These are phyloP conservation scores for Bryoerythrophyllum caledonicum DNA, from an alignment of 225 moss, liverwort and hornwort genomes.

Conservation along the genomic window DNA sequence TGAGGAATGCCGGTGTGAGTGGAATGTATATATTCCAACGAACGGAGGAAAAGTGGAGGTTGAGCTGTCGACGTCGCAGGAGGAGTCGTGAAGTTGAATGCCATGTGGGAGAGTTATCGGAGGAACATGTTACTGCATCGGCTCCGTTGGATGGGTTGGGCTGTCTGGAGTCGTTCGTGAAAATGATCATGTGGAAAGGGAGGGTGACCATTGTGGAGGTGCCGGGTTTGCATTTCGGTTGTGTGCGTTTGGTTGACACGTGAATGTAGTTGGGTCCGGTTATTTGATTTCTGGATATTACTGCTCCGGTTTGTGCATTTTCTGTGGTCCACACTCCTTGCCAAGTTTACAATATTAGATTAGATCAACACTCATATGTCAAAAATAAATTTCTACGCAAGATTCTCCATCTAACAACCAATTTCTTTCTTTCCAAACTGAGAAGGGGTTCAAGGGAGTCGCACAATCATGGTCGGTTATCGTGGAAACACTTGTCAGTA, in stretches of 20 bases:
- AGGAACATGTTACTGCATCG: slow-evolving; percentile 26
- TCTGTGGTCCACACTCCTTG: not conserved
- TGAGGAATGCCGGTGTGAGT: accelerated
- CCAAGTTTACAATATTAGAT: not conserved
- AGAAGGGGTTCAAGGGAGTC: no score
- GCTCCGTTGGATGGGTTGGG: slow-evolving; percentile 4
- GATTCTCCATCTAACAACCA: no score
- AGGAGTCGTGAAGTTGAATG: not conserved
- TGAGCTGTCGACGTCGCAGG: slow-evolving; percentile 16
- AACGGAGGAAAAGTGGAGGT: slow-evolving; percentile 4
- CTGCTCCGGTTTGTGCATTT: not conserved
- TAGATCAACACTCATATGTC: no score
- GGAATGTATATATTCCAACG: not conserved
- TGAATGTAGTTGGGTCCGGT: not conserved
- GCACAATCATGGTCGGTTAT: no score
- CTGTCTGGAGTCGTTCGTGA: not conserved
- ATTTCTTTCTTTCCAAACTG: no score
- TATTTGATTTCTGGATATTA: not conserved
- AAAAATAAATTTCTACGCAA: no score
- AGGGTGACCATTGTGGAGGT: slow-evolving; percentile 14
- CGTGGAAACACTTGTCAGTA: no score
- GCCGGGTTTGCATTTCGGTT: slow-evolving; percentile 1
- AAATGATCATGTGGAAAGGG: not conserved
- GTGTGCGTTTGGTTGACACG: slow-evolving; percentile 9
- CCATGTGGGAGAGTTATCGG: slow-evolving; percentile 29